Base-by-base conservation (phyloP, 495 filamentous ascomycete genomes). In the Glarea lozoyensis region DNA sequence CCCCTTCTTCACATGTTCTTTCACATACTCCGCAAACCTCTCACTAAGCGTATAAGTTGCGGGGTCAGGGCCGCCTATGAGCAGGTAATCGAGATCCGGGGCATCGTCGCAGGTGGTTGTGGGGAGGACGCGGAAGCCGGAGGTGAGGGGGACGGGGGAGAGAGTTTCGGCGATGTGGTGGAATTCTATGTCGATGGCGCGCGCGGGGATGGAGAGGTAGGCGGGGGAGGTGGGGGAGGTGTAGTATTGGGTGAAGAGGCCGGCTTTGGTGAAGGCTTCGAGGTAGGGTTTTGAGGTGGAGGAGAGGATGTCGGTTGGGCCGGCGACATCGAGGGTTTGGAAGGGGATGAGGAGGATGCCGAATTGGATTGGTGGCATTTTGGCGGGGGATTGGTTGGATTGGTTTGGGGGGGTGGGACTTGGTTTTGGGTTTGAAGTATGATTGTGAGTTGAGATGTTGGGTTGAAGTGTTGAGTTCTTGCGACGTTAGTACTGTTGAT, bases 261-360 rank as follows among this genome's bases (percentile, higher is more conserved):
- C n/a, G n/a, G n/a, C n/a, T n/a, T n/a, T n/a, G n/a, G n/a, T n/a
- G n/a, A n/a, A n/a, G n/a, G n/a, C n/a, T n/a, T n/a, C n/a, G n/a
- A n/a, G n/a, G n/a, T n/a, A n/a, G 1, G 44, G 9, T 31, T 48
- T 50, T n/a, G 48, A 52, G 25, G 50, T 52, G 21, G 52, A 55
- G 27, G 48, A 50, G 32, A 64, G 54, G 10, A 64, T 50, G 37
- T 64, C 61, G 34, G 45, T 45, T 31, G 60, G 52, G 16, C 58
- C 61, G 13, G 59, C 49, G n/a, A 57, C 46, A 37, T 64, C 61
- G 22, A 63, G 43, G 17, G 50, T 48, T 51, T 64, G 61, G 40
- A 58, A 63, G 21, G 52, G 40, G 39, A 53, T 50, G 39, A 55
- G 21, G 17, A 54, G 40, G 30, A 42, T 20, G 17, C 59, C 59